Evolutionary conservation across 2,329 filamentous ascomycete species (phyloP).

Genomic region (Emydomyces testavorans): DNA sequence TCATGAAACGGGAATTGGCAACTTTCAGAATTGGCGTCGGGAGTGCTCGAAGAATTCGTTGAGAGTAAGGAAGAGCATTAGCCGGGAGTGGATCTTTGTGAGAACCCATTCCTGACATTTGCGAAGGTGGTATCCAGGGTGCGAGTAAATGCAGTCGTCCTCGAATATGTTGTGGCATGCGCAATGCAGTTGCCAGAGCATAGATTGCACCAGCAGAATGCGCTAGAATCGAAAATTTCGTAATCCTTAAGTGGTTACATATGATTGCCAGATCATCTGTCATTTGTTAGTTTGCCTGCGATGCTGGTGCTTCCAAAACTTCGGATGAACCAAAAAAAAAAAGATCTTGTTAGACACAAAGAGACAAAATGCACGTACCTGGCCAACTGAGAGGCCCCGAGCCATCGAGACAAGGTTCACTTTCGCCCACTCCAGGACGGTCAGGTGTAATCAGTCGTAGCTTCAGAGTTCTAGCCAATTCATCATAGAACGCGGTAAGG

Average conservation of each 20-base stretch:
- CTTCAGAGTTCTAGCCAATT: constrained; percentile 77
- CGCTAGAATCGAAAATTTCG: constrained; percentile 88
- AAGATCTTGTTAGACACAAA: background rate
- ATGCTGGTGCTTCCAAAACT: constrained; percentile 19
- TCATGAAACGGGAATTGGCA: constrained; percentile 92
- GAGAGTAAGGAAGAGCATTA: constrained; percentile 74
- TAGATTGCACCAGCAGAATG: constrained; percentile 98
- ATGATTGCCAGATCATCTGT: constrained; percentile 79
- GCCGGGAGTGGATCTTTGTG: constrained; percentile 63
- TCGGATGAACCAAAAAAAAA: constrained; percentile 20
- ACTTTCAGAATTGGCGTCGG: constrained; percentile 86
- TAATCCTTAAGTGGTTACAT: constrained; percentile 82
- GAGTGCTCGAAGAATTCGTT: constrained; percentile 77
- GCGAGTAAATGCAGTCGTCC: constrained; percentile 89
- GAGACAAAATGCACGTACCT: constrained; percentile 44
- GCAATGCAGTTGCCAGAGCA: constrained; percentile 82
- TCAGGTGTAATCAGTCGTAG: constrained; percentile 87
- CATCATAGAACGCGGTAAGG: constrained; percentile 94
- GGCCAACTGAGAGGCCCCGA: constrained; percentile 86
- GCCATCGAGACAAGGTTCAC: constrained; percentile 70
- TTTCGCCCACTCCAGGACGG: constrained; percentile 84
- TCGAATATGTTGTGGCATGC: constrained; percentile 91
- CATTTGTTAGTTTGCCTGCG: constrained; percentile 12
- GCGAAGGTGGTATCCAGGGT: constrained; percentile 93
- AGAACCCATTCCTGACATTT: constrained; percentile 69